Evolutionary conservation across 2,329 filamentous ascomycete species (phyloP).

Genomic region (Rutstroemia sp.): DNA sequence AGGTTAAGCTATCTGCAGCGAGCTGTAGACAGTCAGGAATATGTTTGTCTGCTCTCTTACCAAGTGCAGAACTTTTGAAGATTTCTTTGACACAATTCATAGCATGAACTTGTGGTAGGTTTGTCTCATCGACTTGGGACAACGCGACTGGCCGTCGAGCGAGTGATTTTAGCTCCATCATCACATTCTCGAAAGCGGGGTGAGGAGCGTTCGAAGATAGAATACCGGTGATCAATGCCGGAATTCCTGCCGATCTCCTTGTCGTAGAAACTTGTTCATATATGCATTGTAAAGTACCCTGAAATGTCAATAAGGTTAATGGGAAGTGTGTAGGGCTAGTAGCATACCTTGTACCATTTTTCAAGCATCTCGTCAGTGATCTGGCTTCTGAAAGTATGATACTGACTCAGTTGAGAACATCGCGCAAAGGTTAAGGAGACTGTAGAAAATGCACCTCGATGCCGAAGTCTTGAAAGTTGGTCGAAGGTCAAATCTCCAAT

Average conservation of each 20-base stretch:
- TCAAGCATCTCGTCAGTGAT: constrained; percentile 36
- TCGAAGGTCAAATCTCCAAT: constrained; percentile 72
- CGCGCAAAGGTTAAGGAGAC: constrained; percentile 81
- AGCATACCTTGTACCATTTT: constrained; percentile 61
- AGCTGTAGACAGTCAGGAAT: constrained; percentile 68
- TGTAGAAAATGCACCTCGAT: constrained; percentile 88
- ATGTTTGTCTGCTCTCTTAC: constrained; percentile 65
- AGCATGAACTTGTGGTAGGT: constrained; percentile 86
- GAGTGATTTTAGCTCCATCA: constrained; percentile 54
- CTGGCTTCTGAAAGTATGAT: background rate
- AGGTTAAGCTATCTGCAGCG: constrained; percentile 73
- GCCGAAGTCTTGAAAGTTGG: constrained; percentile 75
- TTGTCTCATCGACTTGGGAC: constrained; percentile 49
- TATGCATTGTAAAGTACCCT: constrained; percentile 64
- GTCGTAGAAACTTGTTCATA: constrained; percentile 74
- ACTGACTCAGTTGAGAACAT: constrained; percentile 59
- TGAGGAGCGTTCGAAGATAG: constrained; percentile 55
- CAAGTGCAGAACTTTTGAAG: constrained; percentile 74
- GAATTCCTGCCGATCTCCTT: constrained; percentile 84
- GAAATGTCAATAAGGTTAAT: constrained; percentile 16
- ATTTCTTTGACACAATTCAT: constrained; percentile 91
- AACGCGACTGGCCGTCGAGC: constrained; percentile 46
- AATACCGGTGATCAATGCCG: constrained; percentile 76
- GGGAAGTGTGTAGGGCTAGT: background rate
- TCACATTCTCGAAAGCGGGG: constrained; percentile 57